Evolutionary conservation across 169 alveolate genomes (phyloP).

Genomic region (Plasmodium malariae): DNA sequence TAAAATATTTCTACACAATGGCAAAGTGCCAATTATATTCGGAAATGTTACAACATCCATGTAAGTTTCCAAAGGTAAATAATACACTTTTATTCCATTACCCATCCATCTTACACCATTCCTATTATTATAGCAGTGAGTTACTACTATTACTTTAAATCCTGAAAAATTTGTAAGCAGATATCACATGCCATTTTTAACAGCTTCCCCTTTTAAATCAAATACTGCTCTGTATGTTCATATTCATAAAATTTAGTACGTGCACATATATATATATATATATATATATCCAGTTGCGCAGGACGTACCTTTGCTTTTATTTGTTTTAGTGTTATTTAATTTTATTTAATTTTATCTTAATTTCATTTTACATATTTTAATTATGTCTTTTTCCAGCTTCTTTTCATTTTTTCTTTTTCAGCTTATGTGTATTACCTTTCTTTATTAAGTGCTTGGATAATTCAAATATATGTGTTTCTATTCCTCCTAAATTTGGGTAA

Average conservation of each 20-base stretch:
- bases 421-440: slow-evolving; percentile 80
- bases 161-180: slow-evolving; percentile 84
- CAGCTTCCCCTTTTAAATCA: too few species aligned
- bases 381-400: not conserved
- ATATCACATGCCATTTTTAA: too few species aligned
- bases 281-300: slow-evolving; percentile 4
- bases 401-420: not conserved
- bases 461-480: slow-evolving; percentile 98
- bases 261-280: not conserved
- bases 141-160: slow-evolving; percentile 96
- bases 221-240: too few species aligned
- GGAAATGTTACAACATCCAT: slow-evolving; percentile 88
- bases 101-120: slow-evolving; percentile 97
- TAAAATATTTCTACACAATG: slow-evolving; percentile 92
- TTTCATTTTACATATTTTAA: not conserved
- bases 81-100: slow-evolving; percentile 98
- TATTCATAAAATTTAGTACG: too few species aligned
- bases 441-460: slow-evolving; percentile 94
- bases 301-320: too few species aligned
- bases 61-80: slow-evolving; percentile 92
- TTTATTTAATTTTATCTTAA: too few species aligned
- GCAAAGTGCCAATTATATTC: slow-evolving; percentile 78
- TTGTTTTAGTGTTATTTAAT: not conserved
- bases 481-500: slow-evolving; percentile 98
- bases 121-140: slow-evolving; percentile 94